Evolutionary conservation across 306 rosid species (phyloP), one percentile per base, ranked within the genome.

Genomic region (Glycine latifolia): DNA sequence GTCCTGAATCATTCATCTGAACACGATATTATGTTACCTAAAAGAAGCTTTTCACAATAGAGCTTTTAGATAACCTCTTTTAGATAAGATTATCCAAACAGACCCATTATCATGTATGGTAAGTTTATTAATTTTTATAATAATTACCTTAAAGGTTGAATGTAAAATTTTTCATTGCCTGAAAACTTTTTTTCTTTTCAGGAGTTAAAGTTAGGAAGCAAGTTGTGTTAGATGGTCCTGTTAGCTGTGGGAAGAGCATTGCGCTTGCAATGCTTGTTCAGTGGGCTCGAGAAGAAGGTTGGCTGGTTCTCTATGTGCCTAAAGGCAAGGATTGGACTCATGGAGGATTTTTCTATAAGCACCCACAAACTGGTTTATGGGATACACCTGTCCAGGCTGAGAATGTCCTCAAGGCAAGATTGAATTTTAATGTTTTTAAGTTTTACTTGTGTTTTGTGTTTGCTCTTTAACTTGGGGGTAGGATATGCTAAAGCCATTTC

Each of bases 201-300:
- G 97, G 95, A 53, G 70, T 79, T 37, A 95, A 89, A 82, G 81
- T 89, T 74, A 92, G 84, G 79, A 94, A 90, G 86, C 98, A 94
- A 90, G 87, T 94, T 53, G 88, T 94, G 39, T 82, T 94, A 88
- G 98, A 94, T 75, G 98, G 98, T 82, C 97, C 91, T 16, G 95
- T 90, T 71, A 95, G 91, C 79, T 82, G 96, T 81, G 99, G 99
- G 71, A 95, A 93, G 90, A 95, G 99, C 78, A 95, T 87, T 73
- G 90, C 91, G 8, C 93, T 93, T 79, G 92, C 97, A 10, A 90
- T 95, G 99, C 95, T 95, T 79, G 98, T 93, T 83, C 97, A 93
- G 48, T 95, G 99, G 98, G 99, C 99, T 33, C 89, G 99, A 13
- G 96, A 91, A 48, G 98, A 93, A 89, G 99, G 98, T 73, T 95